Evolutionary conservation across 139 green algal species (phyloP).

Genomic region (Chlorella sp.): DNA sequence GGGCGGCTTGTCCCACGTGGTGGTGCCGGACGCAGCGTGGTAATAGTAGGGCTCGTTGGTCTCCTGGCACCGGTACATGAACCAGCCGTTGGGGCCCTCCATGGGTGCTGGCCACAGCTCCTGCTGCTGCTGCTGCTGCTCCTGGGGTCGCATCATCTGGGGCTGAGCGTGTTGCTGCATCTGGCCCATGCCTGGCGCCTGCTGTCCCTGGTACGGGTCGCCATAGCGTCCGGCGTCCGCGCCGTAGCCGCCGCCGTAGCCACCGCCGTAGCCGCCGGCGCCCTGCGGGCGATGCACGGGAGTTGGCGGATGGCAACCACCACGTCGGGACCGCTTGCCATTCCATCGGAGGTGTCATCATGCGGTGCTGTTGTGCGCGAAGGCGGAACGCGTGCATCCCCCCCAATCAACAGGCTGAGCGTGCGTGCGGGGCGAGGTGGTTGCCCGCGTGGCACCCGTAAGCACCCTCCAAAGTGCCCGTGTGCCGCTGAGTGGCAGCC

Average conservation of each 20-base stretch:
- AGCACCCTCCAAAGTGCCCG: too few relatives aligned
- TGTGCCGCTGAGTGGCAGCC: too few relatives aligned
- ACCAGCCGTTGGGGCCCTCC: constrained; percentile 64
- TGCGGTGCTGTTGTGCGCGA: neutral
- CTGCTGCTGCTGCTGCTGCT: neutral
- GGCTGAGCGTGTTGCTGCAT: too few relatives aligned
- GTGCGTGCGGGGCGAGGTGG: neutral
- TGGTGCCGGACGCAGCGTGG: constrained; percentile 32
- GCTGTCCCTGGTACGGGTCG: neutral
- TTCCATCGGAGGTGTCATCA: neutral
- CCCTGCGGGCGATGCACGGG: neutral
- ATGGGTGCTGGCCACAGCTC: neutral
- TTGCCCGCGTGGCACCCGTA: neutral
- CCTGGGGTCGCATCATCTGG: constrained; percentile 6
- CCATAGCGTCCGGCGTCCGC: neutral
- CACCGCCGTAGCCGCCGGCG: constrained; percentile 1
- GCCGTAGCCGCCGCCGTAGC: neutral
- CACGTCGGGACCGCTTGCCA: neutral
- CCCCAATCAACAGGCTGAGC: too few relatives aligned
- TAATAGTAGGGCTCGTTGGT: constrained; percentile 70
- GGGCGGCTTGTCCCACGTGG: neutral
- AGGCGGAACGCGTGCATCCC: too few relatives aligned
- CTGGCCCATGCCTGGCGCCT: neutral
- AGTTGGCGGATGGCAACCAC: neutral
- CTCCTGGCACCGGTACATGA: constrained; percentile 49